These are phyloP conservation scores for Apiotrichum gamsii DNA, from an alignment of 1,284 basidiomycete genomes.

Conservation along the genomic window DNA sequence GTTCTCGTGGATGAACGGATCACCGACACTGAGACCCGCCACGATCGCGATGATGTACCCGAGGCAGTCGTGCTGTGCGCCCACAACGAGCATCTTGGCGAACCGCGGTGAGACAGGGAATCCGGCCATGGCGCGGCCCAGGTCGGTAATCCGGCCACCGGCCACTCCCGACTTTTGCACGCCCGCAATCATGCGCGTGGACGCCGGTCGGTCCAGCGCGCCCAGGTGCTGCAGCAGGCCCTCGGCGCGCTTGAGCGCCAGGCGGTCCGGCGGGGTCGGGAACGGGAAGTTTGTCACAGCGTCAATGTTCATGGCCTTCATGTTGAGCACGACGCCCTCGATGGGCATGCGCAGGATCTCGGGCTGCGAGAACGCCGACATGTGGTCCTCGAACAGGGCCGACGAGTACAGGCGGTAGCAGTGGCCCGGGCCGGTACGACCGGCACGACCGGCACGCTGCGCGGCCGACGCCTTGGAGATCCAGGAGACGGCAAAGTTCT, in stretches of 20 bases:
- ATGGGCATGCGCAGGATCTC: constrained; percentile 96
- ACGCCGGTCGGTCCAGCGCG: constrained; percentile 57
- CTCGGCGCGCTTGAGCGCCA: constrained; percentile 73
- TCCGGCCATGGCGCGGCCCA: constrained; percentile 84
- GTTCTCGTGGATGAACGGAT: constrained; percentile 89
- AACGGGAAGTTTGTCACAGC: constrained; percentile 96
- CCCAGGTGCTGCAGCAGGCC: constrained; percentile 73
- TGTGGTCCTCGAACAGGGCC: constrained; percentile 84
- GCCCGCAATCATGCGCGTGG: constrained; percentile 44
- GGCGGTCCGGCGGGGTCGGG: constrained; percentile 89
- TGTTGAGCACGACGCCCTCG: constrained; percentile 92
- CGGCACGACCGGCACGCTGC: constrained; percentile 67
- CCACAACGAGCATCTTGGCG: constrained; percentile 88
- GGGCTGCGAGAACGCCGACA: constrained; percentile 76
- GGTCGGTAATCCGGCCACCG: constrained; percentile 70
- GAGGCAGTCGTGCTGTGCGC: constrained; percentile 83
- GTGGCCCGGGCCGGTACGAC: constrained; percentile 70
- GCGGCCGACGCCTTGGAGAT: constrained; percentile 68
- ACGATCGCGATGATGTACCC: constrained; percentile 89
- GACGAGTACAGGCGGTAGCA: constrained; percentile 70
- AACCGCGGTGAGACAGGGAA: constrained; percentile 92
- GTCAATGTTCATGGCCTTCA: constrained; percentile 99
- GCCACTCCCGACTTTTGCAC: constrained; percentile 36
- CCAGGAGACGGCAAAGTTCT: constrained; percentile 67
- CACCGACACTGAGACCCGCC: constrained; percentile 86